Evolutionary conservation across 129 eudicot genomes (phyloP).

Genomic region (Logfia minima): DNA sequence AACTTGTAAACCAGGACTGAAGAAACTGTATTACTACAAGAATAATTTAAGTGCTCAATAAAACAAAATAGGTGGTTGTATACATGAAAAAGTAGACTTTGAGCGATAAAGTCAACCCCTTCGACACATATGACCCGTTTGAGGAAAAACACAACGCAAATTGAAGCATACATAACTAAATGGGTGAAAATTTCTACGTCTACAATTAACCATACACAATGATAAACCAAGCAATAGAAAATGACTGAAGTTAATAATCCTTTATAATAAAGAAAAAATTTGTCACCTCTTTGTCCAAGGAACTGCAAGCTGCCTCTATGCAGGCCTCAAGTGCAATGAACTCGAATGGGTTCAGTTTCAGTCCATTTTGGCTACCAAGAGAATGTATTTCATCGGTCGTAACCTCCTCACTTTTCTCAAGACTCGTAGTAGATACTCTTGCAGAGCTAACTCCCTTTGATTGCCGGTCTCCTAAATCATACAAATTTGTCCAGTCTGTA

Average conservation of each 20-base stretch:
- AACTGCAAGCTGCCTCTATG: slow-evolving; percentile 89
- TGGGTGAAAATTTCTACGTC: background rate
- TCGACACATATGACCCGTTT: background rate
- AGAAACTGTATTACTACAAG: background rate
- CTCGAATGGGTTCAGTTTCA: slow-evolving; percentile 72
- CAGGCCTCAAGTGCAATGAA: slow-evolving; percentile 83
- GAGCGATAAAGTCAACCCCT: background rate
- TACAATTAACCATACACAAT: background rate
- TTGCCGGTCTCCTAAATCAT: slow-evolving; percentile 60
- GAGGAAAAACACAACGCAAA: background rate
- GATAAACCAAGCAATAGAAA: background rate
- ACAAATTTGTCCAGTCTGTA: slow-evolving; percentile 57
- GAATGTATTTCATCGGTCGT: slow-evolving; percentile 46
- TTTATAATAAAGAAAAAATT: slow-evolving; percentile 1
- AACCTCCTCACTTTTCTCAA: slow-evolving; percentile 37
- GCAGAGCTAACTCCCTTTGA: slow-evolving; percentile 49
- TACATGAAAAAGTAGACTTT: background rate
- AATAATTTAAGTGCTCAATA: background rate
- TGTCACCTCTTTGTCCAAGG: slow-evolving; percentile 67
- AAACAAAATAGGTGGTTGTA: background rate
- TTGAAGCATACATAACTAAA: background rate
- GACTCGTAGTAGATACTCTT: slow-evolving; percentile 42
- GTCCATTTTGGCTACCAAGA: slow-evolving; percentile 64
- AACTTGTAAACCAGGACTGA: background rate
- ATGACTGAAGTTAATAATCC: background rate